Base-by-base conservation (phyloP, 768 basidiomycete species). In the Leccinum boreale region DNA sequence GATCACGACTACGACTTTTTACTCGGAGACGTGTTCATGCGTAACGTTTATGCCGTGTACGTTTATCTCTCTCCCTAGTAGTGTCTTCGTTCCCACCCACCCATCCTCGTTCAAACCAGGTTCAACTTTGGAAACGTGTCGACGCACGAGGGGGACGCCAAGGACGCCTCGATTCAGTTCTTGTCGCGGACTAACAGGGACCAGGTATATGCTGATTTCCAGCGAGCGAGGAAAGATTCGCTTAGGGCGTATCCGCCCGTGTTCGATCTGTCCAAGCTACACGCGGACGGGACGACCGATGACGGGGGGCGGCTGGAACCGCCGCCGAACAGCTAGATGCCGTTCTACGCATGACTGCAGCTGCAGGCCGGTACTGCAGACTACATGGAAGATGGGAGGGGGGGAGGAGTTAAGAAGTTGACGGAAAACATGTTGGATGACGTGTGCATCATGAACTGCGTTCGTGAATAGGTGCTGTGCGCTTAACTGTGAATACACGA, bases 41-140 rank as follows among this genome's bases (percentile, higher is more conserved):
- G 79, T 33, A 80, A 80, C 53, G 75, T 78, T 24, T 79, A 80
- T 55, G 67, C 75, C 1, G 73, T 78, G 78, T 79, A 66, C 5
- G 77, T 5, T 1, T 4, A 31, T 31, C 4, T 31, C 11, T 21
- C 11, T 3, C 21, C n/a, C n/a, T n/a, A n/a, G n/a, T n/a, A n/a
- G 1, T n/a, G 56, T 11, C 12, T 26, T 11, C 9, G 1, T 6
- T 1, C 24, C 24, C 56, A 8, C 24, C 29, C 29, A 5, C 19
- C 36, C 8, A 14, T n/a, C 9, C 9, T 0, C 28, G 28, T 29
- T 31, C 29, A 31, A 31, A 31, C 11, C 31, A 78, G 78, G 4
- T 79, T 73, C 67, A 73, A 80, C 56, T 80, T 80, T 62, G 79
- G 76, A 26, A 74, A 79, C 57, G 56, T 12, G 1, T 52, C 64